These are phyloP conservation scores for Penicillium simplicissimum DNA, from an alignment of 495 filamentous ascomycete species.

Conservation along the genomic window DNA sequence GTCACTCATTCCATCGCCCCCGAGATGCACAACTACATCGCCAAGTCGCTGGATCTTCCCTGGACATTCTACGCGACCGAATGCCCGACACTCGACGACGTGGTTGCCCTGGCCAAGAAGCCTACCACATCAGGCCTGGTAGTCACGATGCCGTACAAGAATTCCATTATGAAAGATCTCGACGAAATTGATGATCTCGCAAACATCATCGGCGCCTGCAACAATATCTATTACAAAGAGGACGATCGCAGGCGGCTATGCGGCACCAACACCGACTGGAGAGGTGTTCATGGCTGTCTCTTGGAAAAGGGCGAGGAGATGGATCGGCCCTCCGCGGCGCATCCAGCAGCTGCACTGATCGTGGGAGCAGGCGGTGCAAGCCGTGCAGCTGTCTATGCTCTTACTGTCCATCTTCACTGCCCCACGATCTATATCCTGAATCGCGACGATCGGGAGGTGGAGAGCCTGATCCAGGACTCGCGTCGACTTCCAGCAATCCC, in stretches of 20 bases:
- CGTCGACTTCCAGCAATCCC: slow-evolving; percentile 11
- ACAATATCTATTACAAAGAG: slow-evolving; percentile 62
- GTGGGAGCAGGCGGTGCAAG: slow-evolving; percentile 65
- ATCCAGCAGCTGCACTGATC: slow-evolving; percentile 45
- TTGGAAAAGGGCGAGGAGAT: slow-evolving; percentile 35
- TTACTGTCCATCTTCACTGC: slow-evolving; percentile 56
- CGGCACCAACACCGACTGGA: slow-evolving; percentile 72
- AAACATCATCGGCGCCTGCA: slow-evolving; percentile 60
- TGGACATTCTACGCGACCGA: slow-evolving; percentile 43
- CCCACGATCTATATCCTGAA: slow-evolving; percentile 64
- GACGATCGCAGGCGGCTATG: slow-evolving; percentile 39
- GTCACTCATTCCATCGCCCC: slow-evolving; percentile 47
- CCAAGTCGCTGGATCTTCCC: slow-evolving; percentile 35
- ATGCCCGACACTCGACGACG: slow-evolving; percentile 34
- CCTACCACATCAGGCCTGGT: slow-evolving; percentile 54
- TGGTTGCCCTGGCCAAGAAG: slow-evolving; percentile 33
- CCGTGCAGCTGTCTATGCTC: slow-evolving; percentile 61
- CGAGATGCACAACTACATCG: slow-evolving; percentile 46
- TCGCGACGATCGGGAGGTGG: slow-evolving; percentile 58
- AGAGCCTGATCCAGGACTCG: slow-evolving; percentile 52
- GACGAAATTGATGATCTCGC: slow-evolving; percentile 61
- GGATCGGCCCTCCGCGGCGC: slow-evolving; percentile 33
- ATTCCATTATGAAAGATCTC: slow-evolving; percentile 59
- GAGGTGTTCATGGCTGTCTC: slow-evolving; percentile 61
- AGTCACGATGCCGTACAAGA: slow-evolving; percentile 71